Evolutionary conservation across 164 flowering plant species (phyloP), one percentile per base, ranked within the genome.

Genomic region (Paratinospora sagittata): DNA sequence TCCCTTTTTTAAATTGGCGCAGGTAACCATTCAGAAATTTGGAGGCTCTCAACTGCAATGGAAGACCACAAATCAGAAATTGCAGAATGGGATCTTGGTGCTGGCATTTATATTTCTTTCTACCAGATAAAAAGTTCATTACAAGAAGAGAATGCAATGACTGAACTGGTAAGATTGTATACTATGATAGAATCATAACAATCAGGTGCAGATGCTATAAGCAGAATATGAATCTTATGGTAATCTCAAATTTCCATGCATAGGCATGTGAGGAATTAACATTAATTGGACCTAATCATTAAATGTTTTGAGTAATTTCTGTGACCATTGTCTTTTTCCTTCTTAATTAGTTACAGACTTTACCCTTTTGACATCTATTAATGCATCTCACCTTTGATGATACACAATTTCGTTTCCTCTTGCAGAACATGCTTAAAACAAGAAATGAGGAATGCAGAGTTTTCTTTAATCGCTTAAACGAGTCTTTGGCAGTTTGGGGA

Each of bases 81-180:
- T 81, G 98, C 92, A 70, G 83, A 93, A 63, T 96, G 99, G 99
- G 97, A 93, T 74, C 82, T 93, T 78, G 99, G 99, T 71, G 97
- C 97, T 79, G 98, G 97, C 76, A 78, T 96, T 63, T 93, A 90
- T 77, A 78, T 93, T 55, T 86, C 93, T 13, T 96, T 86, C 72
- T 96, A 87, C 81, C 34, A 74, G n/a, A 33, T 93, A 36, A 84
- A 81, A 78, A 82, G 84, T 75, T 84, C 91, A 67, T 76, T 96
- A 78, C 84, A 77, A 73, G 95, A 85, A 66, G 89, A 84, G 70
- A 74, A 76, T 70, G 75, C 82, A 41, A 78, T 84, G 84, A 74
- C 47, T 75, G 87, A 85, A 77, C 77, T 84, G 94, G 98, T 95
- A 84, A 27, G 83, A 57, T 55, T 55, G 3, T 52, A 19, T 55